phyloP scores from a whole-genome alignment of 164 flowering plant species.

The Vitis riparia region DNA sequence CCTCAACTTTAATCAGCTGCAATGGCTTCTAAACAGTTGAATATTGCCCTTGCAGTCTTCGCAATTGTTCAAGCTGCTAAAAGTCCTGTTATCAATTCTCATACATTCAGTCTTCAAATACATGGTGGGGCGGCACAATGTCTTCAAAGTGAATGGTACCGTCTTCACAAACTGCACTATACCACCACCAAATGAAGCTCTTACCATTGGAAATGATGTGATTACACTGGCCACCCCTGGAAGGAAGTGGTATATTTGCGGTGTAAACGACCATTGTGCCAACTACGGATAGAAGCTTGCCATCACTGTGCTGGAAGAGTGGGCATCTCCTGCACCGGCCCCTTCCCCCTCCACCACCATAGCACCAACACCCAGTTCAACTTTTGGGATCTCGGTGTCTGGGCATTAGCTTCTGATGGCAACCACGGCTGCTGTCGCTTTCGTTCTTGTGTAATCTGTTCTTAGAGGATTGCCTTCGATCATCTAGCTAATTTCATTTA shows the following conservation, averaged over 20 bases:
- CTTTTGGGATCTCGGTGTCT: no score
- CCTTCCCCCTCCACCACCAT: no score
- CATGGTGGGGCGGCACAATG: background rate
- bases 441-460: no score
- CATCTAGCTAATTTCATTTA: no score
- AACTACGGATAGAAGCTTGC: background rate
- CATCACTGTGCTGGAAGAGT: background rate
- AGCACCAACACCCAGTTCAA: no score
- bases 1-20: no score
- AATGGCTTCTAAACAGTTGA: no score
- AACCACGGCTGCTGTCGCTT: no score
- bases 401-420: no score
- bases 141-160: slow-evolving; percentile 7
- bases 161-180: background rate
- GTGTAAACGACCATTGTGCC: slow-evolving; percentile 1
- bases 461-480: no score
- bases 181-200: background rate
- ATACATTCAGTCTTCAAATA: slow-evolving; percentile 2
- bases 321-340: no score
- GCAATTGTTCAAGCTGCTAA: background rate
- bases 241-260: slow-evolving; percentile 18
- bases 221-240: background rate
- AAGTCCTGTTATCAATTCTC: background rate
- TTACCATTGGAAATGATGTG: slow-evolving; percentile 8
- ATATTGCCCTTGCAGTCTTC: no score